Percentiles rank a stretch among this genome's conserved stretches.
phyloP scores from a whole-genome alignment of 2,329 filamentous ascomycete genomes.

The Penicillium sp. region DNA sequence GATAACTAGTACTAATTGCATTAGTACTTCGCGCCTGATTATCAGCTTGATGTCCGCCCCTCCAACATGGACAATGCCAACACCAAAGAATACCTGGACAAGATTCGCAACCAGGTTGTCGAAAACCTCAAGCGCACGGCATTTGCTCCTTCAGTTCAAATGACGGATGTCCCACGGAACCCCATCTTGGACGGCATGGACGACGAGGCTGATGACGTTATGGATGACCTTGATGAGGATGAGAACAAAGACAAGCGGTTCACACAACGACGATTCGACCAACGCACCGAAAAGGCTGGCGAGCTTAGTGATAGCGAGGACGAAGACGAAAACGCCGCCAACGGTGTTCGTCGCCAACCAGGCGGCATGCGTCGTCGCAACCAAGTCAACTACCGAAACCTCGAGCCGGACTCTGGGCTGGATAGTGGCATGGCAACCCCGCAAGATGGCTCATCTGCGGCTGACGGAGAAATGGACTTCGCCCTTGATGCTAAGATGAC shows the following conservation, averaged over 20 bases:
- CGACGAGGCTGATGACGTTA: slow-evolving; percentile 56
- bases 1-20: slow-evolving; percentile 20
- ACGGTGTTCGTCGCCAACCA: slow-evolving; percentile 59
- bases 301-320: slow-evolving; percentile 85
- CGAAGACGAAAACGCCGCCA: slow-evolving; percentile 62
- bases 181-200: slow-evolving; percentile 49
- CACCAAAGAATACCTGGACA: slow-evolving; percentile 58
- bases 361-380: slow-evolving; percentile 45
- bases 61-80: slow-evolving; percentile 68
- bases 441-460: slow-evolving; percentile 35
- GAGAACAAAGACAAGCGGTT: slow-evolving; percentile 74
- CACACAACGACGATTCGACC: slow-evolving; percentile 74
- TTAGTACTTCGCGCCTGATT: slow-evolving; percentile 61
- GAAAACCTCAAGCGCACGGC: slow-evolving; percentile 58
- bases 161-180: slow-evolving; percentile 54
- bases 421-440: slow-evolving; percentile 46
- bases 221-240: slow-evolving; percentile 70
- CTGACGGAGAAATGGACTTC: slow-evolving; percentile 38
- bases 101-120: slow-evolving; percentile 57
- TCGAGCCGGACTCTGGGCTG: slow-evolving; percentile 47
- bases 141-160: slow-evolving; percentile 55
- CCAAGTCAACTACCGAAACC: slow-evolving; percentile 54
- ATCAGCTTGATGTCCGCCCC: slow-evolving; percentile 59
- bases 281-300: slow-evolving; percentile 63
- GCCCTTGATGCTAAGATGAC: slow-evolving; percentile 34